Evolutionary conservation across 139 green algal genomes (phyloP), one percentile per base, ranked within the genome.

Genomic region (Picochlorum sp.): DNA sequence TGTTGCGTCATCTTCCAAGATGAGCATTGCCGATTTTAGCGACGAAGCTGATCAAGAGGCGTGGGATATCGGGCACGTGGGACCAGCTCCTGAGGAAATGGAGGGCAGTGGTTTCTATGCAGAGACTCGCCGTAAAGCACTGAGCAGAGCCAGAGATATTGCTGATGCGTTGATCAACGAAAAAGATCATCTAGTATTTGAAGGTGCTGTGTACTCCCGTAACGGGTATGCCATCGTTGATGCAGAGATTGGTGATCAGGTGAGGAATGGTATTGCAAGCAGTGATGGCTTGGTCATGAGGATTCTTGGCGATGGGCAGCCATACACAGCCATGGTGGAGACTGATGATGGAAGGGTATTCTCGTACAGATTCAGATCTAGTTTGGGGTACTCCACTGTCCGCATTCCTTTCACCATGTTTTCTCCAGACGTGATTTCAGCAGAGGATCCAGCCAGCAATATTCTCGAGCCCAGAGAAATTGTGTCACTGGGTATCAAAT

Each of bases 361-460:
- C 60, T 60, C 30, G 21, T 69, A 76, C 4, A 79, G 83, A 31
- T 90, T 95, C 77, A 69, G 70, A 28, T 86, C 86, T 1, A 69
- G 71, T 31, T 30, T 51, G 24, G 73, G 75, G 4, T 96, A 86
- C 69, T 49, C 60, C 24, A 90, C 80, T 5, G 69, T 92, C 7
- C 79, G 89, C 4, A 70, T 98, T 57, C 90, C 92, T 11, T 97
- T 83, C 68, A 79, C 67, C 15, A 57, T 67, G n/a, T 97, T 98
- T 80, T 67, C 83, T 3, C 69, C 79, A 6, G 86, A 83, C 66
- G n/a, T 41, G 34, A 41, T 21, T 26, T 54, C n/a, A 9, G 55
- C n/a, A 65, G 23, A 65, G 8, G 58, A 57, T 15, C n/a, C 15
- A 28, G 41, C 15, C 13, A 45, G 57, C 18, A 18, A 14, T 20